These are phyloP conservation scores for Aplosporella prunicola DNA, from an alignment of 2,329 filamentous ascomycete species.

Conservation along the genomic window DNA sequence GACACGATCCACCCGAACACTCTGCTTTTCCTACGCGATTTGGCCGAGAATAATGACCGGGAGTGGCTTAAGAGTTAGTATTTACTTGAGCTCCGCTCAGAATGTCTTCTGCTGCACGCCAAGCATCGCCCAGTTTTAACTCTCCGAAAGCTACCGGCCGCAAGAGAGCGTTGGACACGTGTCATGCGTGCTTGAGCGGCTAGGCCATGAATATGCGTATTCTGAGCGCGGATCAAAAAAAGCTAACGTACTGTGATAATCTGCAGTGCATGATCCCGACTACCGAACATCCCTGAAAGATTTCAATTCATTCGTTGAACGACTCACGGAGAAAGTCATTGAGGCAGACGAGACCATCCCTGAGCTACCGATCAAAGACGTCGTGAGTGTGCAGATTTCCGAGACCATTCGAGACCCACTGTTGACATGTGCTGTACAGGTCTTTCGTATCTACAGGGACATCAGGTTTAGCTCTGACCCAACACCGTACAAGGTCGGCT, in stretches of 20 bases:
- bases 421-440: conserved; percentile 28
- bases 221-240: too few species aligned
- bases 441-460: conserved; percentile 82
- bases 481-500: conserved; percentile 72
- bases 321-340: conserved; percentile 59
- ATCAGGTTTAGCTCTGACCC: conserved; percentile 75
- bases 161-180: conserved; percentile 10
- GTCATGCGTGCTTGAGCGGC: conserved; percentile 6
- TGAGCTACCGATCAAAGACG: conserved; percentile 74
- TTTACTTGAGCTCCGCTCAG: too few species aligned
- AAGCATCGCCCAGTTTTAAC: too few species aligned
- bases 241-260: conserved; percentile 10
- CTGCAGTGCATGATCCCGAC: conserved; percentile 64
- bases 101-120: too few species aligned
- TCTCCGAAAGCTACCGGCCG: too few species aligned
- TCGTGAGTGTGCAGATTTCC: conserved; percentile 38
- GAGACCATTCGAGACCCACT: conserved; percentile 1
- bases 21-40: conserved; percentile 49
- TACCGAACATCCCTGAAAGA: conserved; percentile 71
- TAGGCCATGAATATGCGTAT: background rate
- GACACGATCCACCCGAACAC: conserved; percentile 55
- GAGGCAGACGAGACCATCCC: conserved; percentile 73
- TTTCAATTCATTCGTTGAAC: conserved; percentile 69
- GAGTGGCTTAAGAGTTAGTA: conserved; percentile 53
- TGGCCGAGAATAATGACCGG: conserved; percentile 52